Percentiles rank a stretch among this genome's conserved stretches.
phyloP scores from a whole-genome alignment of 208 protist species.

The Endotrypanum monterogeii region DNA sequence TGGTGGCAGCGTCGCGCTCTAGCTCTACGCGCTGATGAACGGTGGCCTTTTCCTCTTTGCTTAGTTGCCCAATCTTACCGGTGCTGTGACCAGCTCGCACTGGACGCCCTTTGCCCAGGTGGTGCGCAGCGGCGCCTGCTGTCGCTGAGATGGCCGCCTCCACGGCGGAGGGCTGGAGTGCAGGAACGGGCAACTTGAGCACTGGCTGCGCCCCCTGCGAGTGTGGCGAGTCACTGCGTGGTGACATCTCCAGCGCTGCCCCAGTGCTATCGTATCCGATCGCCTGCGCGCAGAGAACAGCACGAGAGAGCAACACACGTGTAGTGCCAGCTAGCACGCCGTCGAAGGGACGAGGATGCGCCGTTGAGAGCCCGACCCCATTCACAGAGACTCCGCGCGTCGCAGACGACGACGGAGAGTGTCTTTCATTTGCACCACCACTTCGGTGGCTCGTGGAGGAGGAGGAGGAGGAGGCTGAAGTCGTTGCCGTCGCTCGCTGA shows the following conservation, averaged over 20 bases:
- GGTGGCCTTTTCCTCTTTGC: slow-evolving; percentile 27
- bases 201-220: slow-evolving; percentile 22
- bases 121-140: slow-evolving; percentile 2
- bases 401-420: background rate
- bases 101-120: slow-evolving; percentile 16
- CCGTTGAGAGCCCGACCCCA: background rate
- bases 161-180: slow-evolving; percentile 30
- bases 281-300: slow-evolving; percentile 62
- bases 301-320: slow-evolving; percentile 66
- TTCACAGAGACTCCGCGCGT: background rate
- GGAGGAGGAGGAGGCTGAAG: background rate
- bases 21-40: slow-evolving; percentile 34
- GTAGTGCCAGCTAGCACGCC: slow-evolving; percentile 68
- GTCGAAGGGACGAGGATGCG: slow-evolving; percentile 30
- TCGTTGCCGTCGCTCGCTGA: slow-evolving; percentile 5
- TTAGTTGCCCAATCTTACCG: slow-evolving; percentile 28
- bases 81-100: slow-evolving; percentile 23
- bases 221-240: background rate
- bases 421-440: background rate
- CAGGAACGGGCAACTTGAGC: slow-evolving; percentile 33
- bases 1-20: slow-evolving; percentile 31
- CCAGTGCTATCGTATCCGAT: slow-evolving; percentile 46
- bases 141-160: slow-evolving; percentile 25
- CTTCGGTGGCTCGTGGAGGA: background rate
- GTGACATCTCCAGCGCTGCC: slow-evolving; percentile 21